Evolutionary conservation across 2,329 filamentous ascomycete genomes (phyloP).

Genomic region (Fusarium sp.): DNA sequence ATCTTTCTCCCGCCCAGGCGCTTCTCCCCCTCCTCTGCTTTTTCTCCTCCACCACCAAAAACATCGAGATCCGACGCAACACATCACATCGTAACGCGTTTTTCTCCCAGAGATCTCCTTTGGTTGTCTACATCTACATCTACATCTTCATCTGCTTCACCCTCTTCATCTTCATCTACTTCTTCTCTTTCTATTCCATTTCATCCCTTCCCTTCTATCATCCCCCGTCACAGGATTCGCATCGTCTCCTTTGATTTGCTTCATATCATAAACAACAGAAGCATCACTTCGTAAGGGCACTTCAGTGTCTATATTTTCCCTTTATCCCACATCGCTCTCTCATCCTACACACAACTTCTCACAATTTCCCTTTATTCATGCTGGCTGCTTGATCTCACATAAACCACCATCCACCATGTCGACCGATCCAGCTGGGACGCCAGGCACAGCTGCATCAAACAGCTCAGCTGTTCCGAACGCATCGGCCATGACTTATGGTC

Average conservation of each 20-base stretch:
- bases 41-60: conserved; percentile 10
- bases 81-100: background rate
- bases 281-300: background rate
- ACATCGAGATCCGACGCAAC: background rate
- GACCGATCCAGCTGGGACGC: background rate
- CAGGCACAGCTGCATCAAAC: no score
- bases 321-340: background rate
- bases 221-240: background rate
- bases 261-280: background rate
- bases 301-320: background rate
- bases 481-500: background rate
- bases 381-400: background rate
- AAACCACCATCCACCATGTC: background rate
- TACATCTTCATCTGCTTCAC: background rate
- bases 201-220: background rate
- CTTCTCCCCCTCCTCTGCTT: background rate
- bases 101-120: no score
- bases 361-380: background rate
- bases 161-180: no score
- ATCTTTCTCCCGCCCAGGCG: conserved; percentile 8
- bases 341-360: background rate
- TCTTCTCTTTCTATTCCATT: no score
- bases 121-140: no score
- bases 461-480: no score
- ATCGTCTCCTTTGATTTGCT: background rate